Base-by-base conservation (phyloP, 164 flowering plant genomes). In the Tetrastigma voinierianum region DNA sequence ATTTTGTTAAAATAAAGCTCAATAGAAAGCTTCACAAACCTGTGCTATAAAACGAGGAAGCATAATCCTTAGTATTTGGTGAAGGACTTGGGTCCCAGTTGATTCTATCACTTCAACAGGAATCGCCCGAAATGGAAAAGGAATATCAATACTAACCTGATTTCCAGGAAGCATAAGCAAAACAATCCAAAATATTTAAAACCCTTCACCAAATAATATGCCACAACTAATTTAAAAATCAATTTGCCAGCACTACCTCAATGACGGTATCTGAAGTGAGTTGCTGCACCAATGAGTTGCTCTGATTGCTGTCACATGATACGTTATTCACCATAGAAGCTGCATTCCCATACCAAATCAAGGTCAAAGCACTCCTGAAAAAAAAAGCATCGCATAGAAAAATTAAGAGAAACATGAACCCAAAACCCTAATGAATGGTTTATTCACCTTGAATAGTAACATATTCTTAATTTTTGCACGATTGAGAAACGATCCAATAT, bases 251-350 rank as follows among this genome's bases (percentile, higher is more conserved):
- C 16, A 82, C 23, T 68, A 81, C 98, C 98, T 91, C 96, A 74
- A 91, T 94, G 47, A 81, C 74, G 17, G 98, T 79, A 72, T 91
- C 90, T 40, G 98, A 90, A 43, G 84, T 85, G 66, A 94, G 93
- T 65, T 78, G 78, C 72, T 87, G 90, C 23, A 66, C 47, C 10
- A 73, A 71, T 40, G 89, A 82, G 75, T 80, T 75, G 46, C 71
- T 74, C 65, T 21, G 59, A 14, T 40, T 64, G 62, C 62, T 67
- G 61, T 69, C 82, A 71, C 89, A 91, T 48, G 97, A 90, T 67
- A 94, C 81, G 46, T 49, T 79, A 70, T 94, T 94, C 86, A 82
- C 93, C 98, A 94, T 94, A 45, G 82, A 86, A 91, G 98, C 98
- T 94, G 96, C 91, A 88, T 86, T 82, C 82, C 89, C 82, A 91